Conservation (phyloP, 257 asterid genomes). For the Solanum medicagineum region DNA sequence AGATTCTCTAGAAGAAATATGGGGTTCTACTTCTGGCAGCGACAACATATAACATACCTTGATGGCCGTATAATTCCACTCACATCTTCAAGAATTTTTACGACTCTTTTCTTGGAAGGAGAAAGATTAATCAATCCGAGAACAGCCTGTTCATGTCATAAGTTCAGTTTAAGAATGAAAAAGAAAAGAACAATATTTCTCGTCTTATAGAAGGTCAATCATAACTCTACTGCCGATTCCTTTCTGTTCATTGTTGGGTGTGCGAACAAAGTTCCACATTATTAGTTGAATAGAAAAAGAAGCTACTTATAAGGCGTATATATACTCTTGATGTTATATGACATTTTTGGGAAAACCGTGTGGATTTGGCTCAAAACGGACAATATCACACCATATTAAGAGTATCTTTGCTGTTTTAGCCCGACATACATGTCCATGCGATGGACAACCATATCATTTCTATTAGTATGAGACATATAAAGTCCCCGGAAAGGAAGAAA, state of each 20-base stretch:
- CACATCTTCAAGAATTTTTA: conserved; percentile 59
- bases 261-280: no score
- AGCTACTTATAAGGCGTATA: no score
- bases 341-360: no score
- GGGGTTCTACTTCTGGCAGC: neutral
- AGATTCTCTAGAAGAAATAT: neutral
- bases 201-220: neutral
- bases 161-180: neutral
- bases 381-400: no score
- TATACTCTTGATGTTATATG: no score
- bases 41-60: conserved; percentile 26
- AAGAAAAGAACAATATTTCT: neutral
- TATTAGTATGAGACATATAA: neutral
- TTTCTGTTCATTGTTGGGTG: neutral
- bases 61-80: conserved; percentile 75
- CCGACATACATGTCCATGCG: no score
- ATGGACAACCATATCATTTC: no score
- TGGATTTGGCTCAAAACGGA: no score
- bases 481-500: neutral
- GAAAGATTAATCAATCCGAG: conserved; percentile 52
- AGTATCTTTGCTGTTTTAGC: no score
- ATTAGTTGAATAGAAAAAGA: no score
- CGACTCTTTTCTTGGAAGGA: conserved; percentile 52
- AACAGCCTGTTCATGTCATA: conserved; percentile 24
- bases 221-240: neutral